Evolutionary conservation across 108 stramenopile genomes (phyloP).

Genomic region (Cylindrotheca fusiformis): DNA sequence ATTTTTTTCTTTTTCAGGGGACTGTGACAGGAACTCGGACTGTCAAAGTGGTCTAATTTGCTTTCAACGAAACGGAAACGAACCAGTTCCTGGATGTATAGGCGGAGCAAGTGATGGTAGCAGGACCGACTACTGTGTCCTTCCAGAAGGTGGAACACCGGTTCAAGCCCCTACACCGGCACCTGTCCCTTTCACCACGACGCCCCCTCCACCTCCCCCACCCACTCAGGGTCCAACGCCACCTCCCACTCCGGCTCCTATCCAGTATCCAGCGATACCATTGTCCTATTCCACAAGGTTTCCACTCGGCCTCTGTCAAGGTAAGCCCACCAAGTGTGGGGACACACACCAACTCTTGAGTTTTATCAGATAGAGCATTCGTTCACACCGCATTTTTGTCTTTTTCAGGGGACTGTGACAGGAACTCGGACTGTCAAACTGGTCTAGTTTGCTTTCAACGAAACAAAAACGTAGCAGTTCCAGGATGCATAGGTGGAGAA

Average conservation of each 20-base stretch:
- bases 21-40: slow-evolving; percentile 29
- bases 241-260: neutral
- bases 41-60: slow-evolving; percentile 26
- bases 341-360: neutral
- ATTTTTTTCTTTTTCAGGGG: no score
- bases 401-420: no score
- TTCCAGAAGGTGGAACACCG: neutral
- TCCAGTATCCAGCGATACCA: neutral
- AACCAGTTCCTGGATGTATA: slow-evolving; percentile 34
- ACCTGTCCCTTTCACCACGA: neutral
- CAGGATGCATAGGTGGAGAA: slow-evolving; percentile 27
- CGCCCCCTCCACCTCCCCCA: neutral
- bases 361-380: no score
- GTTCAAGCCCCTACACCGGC: neutral
- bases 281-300: no score
- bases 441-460: slow-evolving; percentile 28
- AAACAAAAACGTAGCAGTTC: slow-evolving; percentile 16
- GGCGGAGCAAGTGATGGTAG: slow-evolving; percentile 6
- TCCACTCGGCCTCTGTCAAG: neutral
- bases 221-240: neutral
- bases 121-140: slow-evolving; percentile 23
- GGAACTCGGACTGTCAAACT: slow-evolving; percentile 19
- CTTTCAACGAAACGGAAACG: slow-evolving; percentile 17
- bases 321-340: neutral
- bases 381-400: no score